phyloP scores from a whole-genome alignment of 352 stramenopile genomes.

The Phytophthora hybrid region DNA sequence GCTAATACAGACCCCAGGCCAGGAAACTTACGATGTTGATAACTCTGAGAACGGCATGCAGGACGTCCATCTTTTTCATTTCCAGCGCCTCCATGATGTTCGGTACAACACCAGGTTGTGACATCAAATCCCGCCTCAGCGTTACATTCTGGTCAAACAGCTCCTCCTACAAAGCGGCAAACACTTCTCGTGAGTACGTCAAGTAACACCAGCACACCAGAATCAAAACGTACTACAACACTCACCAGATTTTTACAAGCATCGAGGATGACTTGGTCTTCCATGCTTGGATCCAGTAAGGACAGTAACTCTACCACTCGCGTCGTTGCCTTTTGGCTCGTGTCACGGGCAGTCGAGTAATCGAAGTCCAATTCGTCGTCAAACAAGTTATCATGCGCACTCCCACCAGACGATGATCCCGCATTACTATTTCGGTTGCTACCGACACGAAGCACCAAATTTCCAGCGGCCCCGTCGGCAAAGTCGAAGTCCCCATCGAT shows the following conservation, averaged over 20 bases:
- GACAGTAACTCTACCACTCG: constrained; percentile 82
- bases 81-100: constrained; percentile 95
- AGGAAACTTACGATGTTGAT: constrained; percentile 76
- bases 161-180: constrained; percentile 54
- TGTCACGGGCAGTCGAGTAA: constrained; percentile 75
- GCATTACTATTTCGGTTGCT: constrained; percentile 29
- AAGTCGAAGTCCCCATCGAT: constrained; percentile 36
- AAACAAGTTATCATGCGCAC: constrained; percentile 70
- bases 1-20: neutral
- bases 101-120: constrained; percentile 90
- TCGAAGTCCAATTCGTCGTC: constrained; percentile 89
- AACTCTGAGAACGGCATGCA: constrained; percentile 87
- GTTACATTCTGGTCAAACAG: constrained; percentile 82
- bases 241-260: constrained; percentile 76
- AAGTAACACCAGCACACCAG: neutral
- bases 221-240: neutral
- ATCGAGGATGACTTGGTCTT: constrained; percentile 87
- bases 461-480: constrained; percentile 24
- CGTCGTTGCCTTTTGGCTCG: constrained; percentile 76
- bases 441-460: constrained; percentile 32
- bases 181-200: neutral
- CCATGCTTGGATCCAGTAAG: constrained; percentile 85
- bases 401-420: constrained; percentile 40
- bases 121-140: constrained; percentile 86
- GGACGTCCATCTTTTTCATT: constrained; percentile 90